phyloP scores from a whole-genome alignment of 2,329 filamentous ascomycete species.

The Aspergillus ustus region DNA sequence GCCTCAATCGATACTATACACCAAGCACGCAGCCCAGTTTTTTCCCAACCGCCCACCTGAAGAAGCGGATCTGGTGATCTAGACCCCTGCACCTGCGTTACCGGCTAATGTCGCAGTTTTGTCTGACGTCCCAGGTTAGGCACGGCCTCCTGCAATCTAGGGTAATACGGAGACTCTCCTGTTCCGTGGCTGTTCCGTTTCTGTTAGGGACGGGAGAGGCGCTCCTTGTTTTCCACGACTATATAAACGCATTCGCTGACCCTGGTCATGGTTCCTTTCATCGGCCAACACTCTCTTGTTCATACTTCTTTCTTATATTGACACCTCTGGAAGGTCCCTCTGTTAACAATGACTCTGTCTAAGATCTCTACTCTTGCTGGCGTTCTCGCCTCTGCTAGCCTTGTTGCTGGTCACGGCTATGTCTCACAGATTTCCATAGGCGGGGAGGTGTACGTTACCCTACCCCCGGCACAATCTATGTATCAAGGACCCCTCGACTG shows the following conservation, averaged over 20 bases:
- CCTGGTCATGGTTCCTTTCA: background rate
- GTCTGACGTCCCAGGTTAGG: background rate
- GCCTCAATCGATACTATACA: background rate
- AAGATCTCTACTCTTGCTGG: constrained; percentile 29
- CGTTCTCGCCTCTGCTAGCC: constrained; percentile 35
- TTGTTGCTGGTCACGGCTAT: constrained; percentile 38
- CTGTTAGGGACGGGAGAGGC: constrained; percentile 2
- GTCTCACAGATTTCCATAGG: constrained; percentile 26
- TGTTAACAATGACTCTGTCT: constrained; percentile 32
- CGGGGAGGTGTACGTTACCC: constrained; percentile 1
- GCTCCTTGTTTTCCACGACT: background rate
- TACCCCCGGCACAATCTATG: background rate
- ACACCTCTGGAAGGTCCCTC: constrained; percentile 20
- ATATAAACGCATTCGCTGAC: constrained; percentile 20
- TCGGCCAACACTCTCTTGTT: background rate
- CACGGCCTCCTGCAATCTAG: constrained; percentile 7
- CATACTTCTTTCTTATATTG: constrained; percentile 10
- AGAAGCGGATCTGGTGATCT: constrained; percentile 14
- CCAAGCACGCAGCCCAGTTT: background rate
- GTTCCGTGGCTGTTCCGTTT: constrained; percentile 5
- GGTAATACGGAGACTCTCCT: constrained; percentile 7
- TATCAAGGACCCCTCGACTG: background rate
- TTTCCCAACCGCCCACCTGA: background rate
- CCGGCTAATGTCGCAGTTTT: constrained; percentile 11
- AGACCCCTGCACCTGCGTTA: constrained; percentile 6